A percentile compares a stretch with the other conserved stretches of the same genome.
These are phyloP conservation scores for Phaeotremella skinneri DNA, from an alignment of 768 basidiomycete species.

Conservation along the genomic window DNA sequence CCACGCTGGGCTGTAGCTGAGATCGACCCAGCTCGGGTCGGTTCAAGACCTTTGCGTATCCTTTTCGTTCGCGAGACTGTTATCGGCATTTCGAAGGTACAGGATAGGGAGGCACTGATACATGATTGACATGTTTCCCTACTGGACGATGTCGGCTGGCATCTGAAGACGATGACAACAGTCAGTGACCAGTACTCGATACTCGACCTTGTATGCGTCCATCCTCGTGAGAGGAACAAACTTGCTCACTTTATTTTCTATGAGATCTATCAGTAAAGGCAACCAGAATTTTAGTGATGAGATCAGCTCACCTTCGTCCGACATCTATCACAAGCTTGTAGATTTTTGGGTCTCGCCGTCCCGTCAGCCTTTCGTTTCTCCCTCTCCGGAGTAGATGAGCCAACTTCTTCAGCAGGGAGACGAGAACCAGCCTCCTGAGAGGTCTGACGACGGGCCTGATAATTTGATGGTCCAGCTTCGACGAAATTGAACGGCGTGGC, in stretches of 20 bases:
- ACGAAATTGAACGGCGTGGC: background rate
- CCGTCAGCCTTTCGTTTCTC: slow-evolving; percentile 4
- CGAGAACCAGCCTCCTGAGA: too few species aligned
- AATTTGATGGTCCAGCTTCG: slow-evolving; percentile 1
- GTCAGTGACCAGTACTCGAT: background rate
- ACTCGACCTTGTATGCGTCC: too few species aligned
- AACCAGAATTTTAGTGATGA: background rate
- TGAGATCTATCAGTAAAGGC: background rate
- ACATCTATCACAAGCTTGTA: slow-evolving; percentile 25
- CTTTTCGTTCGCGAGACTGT: slow-evolving; percentile 23
- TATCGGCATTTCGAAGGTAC: slow-evolving; percentile 21
- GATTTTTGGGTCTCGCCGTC: slow-evolving; percentile 8
- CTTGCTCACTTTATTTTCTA: slow-evolving; percentile 19
- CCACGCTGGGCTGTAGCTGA: background rate
- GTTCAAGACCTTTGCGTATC: slow-evolving; percentile 13
- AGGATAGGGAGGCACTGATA: slow-evolving; percentile 10
- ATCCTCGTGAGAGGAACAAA: background rate
- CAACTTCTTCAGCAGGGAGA: too few species aligned
- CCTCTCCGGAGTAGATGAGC: slow-evolving; percentile 5
- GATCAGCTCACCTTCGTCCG: slow-evolving; percentile 12
- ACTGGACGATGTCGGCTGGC: slow-evolving; percentile 5
- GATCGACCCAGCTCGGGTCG: background rate
- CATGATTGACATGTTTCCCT: slow-evolving; percentile 15
- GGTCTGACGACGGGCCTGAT: background rate
- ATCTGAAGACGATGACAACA: slow-evolving; percentile 1